Base-by-base conservation (phyloP, 306 rosid species). In the Neltuma alba region DNA sequence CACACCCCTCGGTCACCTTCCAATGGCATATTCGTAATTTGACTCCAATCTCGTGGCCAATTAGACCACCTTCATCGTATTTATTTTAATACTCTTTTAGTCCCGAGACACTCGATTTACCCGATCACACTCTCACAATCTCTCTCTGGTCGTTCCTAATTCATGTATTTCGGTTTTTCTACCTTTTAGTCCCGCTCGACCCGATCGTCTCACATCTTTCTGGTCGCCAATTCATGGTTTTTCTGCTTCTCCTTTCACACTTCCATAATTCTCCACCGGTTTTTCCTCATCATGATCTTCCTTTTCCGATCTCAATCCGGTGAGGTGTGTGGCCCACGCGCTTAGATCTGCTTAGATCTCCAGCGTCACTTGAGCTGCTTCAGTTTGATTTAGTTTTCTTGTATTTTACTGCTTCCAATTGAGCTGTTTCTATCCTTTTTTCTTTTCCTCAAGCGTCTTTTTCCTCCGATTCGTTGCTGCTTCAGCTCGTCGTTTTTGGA, bases 341-440 rank as follows among this genome's bases (percentile, higher is more conserved):
- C 86, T 44, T 28, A 84, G 91, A 88, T 88, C 93, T 50, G 45
- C 75, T 79, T 73, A 9, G 60, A 76, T 88, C 91, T 45, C 36
- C 21, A 0, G 47, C 60, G 41, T 25, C 50, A 48, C 7, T 18
- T 4, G 30, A 74, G 18, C 57, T 7, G 1, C 25, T 42, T 15
- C 13, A 2, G 2, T 31, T 62, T 47, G 50, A 60, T 79, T 75
- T 57, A 71, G 3, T 50, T 58, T 25, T 58, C 34, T 65, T 44
- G 14, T 77, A 55, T 55, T 55, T 21, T 15, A 55, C 62, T 55
- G 31, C 23, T 36, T 15, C n/a, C 4, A 52, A 57, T 74, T 74
- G 37, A 74, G 33, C 38, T 74, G 37, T 13, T 13, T 38, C 6
- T 21, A 27, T 74, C 10, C 38, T 36, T 57, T 21, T 11, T 16